Conservation (phyloP, 2,329 filamentous ascomycete species). For the Kalmusia sp. region DNA sequence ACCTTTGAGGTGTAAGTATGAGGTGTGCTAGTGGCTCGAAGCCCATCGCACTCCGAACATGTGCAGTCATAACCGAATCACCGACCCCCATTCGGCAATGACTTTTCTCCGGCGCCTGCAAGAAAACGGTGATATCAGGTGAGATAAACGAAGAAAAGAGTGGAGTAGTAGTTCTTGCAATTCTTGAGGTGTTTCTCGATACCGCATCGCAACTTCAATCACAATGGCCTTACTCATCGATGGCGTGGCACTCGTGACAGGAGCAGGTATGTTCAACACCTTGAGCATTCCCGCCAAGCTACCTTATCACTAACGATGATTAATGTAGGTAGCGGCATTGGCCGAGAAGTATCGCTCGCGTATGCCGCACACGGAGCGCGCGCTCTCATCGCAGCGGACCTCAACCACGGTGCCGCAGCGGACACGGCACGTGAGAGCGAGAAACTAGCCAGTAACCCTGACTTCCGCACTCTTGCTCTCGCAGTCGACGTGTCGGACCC, state of each 20-base stretch:
- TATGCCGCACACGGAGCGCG: neutral
- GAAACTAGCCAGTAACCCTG: constrained; percentile 23
- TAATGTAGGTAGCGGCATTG: constrained; percentile 1
- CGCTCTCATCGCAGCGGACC: neutral
- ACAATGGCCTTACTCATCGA: constrained; percentile 3
- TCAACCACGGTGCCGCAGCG: neutral
- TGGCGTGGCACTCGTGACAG: neutral
- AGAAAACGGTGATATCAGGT: no score
- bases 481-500: constrained; percentile 45
- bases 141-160: no score
- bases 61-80: no score
- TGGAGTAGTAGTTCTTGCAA: no score
- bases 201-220: neutral
- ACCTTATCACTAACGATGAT: neutral
- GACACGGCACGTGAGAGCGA: neutral
- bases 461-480: constrained; percentile 59
- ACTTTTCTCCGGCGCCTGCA: no score
- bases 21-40: no score
- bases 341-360: neutral
- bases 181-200: neutral
- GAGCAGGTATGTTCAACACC: neutral
- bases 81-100: no score
- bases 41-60: no score
- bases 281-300: neutral
- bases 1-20: no score